Conservation (phyloP, 164 flowering plant genomes). For the Vitis vinifera region DNA sequence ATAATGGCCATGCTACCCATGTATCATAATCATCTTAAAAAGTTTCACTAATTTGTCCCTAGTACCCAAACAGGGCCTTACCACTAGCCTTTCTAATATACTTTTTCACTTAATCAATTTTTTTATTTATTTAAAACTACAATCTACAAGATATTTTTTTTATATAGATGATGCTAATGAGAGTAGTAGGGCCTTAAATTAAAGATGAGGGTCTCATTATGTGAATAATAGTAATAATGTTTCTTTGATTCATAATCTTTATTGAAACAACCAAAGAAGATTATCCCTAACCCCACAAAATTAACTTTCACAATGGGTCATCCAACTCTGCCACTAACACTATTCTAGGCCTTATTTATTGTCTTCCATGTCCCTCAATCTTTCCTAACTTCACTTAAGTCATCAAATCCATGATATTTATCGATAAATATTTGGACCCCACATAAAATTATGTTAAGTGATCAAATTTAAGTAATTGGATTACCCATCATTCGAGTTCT, state of each 20-base stretch:
- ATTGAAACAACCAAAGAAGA: slow-evolving; percentile 2
- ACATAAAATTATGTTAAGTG: no score
- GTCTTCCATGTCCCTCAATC: neutral
- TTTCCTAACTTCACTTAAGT: neutral
- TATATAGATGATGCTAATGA: slow-evolving; percentile 2
- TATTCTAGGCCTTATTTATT: neutral
- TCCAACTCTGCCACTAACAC: neutral
- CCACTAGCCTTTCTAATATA: neutral
- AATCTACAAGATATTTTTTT: neutral
- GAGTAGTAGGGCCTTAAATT: slow-evolving; percentile 2
- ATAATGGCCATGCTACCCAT: slow-evolving; percentile 6
- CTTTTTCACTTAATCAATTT: slow-evolving; percentile 3
- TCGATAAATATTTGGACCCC: no score
- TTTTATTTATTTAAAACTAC: neutral
- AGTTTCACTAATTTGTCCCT: neutral
- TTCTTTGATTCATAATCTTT: neutral
- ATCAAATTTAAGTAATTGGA: no score
- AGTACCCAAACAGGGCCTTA: neutral
- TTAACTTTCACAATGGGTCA: neutral
- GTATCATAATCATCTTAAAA: neutral
- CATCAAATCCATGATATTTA: neutral
- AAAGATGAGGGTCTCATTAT: neutral
- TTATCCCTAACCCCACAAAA: neutral
- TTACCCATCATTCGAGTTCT: no score
- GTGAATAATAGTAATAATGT: neutral